These are phyloP conservation scores for Dispira parvispora DNA, from an alignment of 192 early-diverging fungal species.

Conservation along the genomic window DNA sequence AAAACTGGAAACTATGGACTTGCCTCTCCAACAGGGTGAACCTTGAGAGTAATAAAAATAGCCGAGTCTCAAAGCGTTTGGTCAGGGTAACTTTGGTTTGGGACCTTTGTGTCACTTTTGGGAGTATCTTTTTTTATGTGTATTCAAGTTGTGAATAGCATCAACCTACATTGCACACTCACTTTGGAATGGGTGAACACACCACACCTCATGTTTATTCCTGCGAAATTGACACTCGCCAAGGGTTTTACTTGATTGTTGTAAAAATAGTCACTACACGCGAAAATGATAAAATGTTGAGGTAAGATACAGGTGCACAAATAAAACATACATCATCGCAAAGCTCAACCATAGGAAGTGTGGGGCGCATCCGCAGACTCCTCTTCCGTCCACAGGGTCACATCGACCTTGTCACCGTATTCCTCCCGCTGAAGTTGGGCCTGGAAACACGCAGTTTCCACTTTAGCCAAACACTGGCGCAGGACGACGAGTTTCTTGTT, in stretches of 20 bases:
- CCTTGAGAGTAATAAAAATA: no score
- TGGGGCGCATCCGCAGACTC: not conserved
- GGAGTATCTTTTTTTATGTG: no score
- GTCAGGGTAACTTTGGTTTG: no score
- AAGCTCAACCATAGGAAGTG: not conserved
- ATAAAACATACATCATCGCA: not conserved
- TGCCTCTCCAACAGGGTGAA: no score
- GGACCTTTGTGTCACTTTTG: no score
- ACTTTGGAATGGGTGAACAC: no score
- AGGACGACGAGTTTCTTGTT: slow-evolving; percentile 22
- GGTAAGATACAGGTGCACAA: not conserved
- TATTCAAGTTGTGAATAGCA: no score
- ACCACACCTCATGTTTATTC: no score
- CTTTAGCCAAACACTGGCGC: slow-evolving; percentile 26
- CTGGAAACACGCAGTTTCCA: slow-evolving; percentile 13
- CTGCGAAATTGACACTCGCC: no score
- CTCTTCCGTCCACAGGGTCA: not conserved
- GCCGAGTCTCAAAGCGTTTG: no score
- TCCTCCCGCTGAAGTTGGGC: not conserved
- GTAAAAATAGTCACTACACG: not conserved
- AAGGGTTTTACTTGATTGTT: not conserved
- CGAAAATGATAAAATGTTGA: not conserved
- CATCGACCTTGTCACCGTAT: not conserved
- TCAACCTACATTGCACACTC: no score
- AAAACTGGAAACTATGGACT: no score